phyloP scores from a whole-genome alignment of 202 grass and related monocot genomes.

The Brachypodium distachyon region DNA sequence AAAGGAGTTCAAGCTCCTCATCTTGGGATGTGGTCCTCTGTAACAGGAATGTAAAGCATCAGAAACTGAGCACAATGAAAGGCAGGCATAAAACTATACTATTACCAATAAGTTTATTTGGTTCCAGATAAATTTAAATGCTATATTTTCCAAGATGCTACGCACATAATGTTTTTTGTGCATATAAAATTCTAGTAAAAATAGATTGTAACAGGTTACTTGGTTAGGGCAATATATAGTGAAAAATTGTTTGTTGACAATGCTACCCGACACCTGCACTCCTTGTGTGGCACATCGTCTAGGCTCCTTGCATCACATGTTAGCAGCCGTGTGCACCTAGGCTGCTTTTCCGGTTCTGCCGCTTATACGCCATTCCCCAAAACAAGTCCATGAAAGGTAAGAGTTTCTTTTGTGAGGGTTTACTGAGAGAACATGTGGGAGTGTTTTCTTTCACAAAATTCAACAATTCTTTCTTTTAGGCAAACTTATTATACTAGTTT shows the following conservation, averaged over 20 bases:
- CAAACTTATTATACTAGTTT: neutral
- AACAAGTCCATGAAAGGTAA: neutral
- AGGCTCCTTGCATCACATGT: neutral
- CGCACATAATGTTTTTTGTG: neutral
- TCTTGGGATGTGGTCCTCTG: constrained; percentile 62
- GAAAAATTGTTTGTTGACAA: neutral
- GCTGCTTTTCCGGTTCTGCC: neutral
- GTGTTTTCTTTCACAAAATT: neutral
- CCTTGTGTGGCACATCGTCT: neutral
- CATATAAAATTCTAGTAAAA: neutral
- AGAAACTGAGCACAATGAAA: neutral
- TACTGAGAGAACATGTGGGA: neutral
- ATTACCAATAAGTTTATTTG: neutral
- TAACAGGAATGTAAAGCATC: neutral
- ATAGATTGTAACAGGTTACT: neutral
- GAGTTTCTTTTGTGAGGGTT: neutral
- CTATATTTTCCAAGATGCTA: neutral
- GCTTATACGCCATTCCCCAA: neutral
- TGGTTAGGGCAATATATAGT: neutral
- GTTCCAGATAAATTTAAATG: neutral
- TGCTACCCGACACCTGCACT: neutral
- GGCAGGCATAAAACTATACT: neutral
- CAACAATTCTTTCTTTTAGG: neutral
- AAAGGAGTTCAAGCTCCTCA: constrained; percentile 77
- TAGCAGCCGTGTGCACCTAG: neutral